Evolutionary conservation across 345 rosid species (phyloP).

Genomic region (Syzygium oleosum): DNA sequence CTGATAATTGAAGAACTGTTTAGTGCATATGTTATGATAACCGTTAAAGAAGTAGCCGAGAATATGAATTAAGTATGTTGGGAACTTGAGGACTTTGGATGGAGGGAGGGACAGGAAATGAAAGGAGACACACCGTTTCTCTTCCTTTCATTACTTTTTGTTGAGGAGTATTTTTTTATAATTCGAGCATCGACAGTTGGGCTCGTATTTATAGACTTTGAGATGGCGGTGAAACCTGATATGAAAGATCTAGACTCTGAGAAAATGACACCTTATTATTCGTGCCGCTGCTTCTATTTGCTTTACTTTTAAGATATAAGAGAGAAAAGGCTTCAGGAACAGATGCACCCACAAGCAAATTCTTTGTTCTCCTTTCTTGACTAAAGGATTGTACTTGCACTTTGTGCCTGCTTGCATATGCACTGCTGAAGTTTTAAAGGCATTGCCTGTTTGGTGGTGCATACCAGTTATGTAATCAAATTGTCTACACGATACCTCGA

Average conservation of each 20-base stretch:
- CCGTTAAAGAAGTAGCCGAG: background rate
- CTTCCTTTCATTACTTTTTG: background rate
- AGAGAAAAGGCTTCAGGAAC: background rate
- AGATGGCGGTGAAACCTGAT: constrained; percentile 31
- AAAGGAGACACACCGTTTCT: constrained; percentile 24
- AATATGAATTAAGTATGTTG: background rate
- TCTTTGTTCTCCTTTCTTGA: background rate
- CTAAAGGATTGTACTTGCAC: background rate
- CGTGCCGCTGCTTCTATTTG: background rate
- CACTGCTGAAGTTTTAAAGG: background rate
- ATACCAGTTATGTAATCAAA: background rate
- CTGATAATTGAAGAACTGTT: constrained; percentile 14
- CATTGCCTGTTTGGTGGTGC: background rate
- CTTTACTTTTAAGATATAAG: background rate
- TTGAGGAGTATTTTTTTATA: background rate
- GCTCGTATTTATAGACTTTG: constrained; percentile 17
- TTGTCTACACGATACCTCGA: background rate
- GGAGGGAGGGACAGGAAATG: background rate
- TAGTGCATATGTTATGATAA: background rate
- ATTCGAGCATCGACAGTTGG: background rate
- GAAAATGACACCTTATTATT: constrained; percentile 16
- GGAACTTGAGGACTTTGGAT: background rate
- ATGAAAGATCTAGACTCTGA: constrained; percentile 43
- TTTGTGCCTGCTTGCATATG: background rate
- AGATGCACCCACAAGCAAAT: background rate